phyloP scores from a whole-genome alignment of 495 filamentous ascomycete genomes.

The Amniculicola lignicola region DNA sequence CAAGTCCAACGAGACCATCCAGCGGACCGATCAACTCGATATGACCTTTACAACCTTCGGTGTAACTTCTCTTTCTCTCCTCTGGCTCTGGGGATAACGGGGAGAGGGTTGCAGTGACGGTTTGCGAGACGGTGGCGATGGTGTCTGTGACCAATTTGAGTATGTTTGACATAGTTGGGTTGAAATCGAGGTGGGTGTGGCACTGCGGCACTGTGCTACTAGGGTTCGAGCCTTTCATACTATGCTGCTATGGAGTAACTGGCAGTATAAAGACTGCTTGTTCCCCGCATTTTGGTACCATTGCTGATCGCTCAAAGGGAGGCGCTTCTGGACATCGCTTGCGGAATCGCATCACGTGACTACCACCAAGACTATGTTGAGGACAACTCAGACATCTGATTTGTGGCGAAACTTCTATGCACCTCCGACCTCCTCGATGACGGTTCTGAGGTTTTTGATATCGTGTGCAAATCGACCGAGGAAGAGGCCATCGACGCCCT shows the following conservation, averaged over 20 bases:
- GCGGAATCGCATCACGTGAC: too few species aligned
- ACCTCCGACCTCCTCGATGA: slow-evolving; percentile 61
- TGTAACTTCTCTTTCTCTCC: background rate
- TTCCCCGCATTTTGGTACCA: background rate
- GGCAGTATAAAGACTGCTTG: background rate
- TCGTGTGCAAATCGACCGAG: slow-evolving; percentile 80
- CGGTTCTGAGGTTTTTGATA: slow-evolving; percentile 60
- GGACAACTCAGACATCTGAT: too few species aligned
- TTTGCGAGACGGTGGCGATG: background rate
- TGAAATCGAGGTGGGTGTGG: background rate
- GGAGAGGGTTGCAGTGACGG: background rate
- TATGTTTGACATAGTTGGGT: background rate
- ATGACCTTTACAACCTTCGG: background rate
- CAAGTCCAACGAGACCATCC: background rate
- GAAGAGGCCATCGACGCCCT: slow-evolving; percentile 77
- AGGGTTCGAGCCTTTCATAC: background rate
- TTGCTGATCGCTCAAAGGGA: background rate
- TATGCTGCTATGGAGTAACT: too few species aligned
- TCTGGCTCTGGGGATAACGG: too few species aligned
- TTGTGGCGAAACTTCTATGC: slow-evolving; percentile 2
- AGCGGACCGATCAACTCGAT: background rate
- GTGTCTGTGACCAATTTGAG: background rate
- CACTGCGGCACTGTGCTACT: background rate
- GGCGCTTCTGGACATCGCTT: background rate
- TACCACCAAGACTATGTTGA: too few species aligned